phyloP scores from a whole-genome alignment of 192 early-diverging fungal species.

The Gonapodya sp. region DNA sequence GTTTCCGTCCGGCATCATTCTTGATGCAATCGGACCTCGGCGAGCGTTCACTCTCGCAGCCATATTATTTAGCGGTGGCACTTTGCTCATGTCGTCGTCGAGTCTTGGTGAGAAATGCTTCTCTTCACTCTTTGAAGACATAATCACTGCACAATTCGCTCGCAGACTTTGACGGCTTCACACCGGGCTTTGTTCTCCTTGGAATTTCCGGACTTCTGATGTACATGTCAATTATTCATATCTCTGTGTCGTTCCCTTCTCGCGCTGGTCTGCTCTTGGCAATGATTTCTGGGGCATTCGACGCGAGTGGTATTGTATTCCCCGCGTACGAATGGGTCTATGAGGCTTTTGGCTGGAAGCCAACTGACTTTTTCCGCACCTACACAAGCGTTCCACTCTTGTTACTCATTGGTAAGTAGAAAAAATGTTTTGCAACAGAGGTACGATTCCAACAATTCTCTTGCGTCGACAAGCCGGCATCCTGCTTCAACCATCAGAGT shows the following conservation, averaged over 20 bases:
- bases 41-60: background rate
- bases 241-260: background rate
- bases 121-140: background rate
- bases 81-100: background rate
- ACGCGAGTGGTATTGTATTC: background rate
- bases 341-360: background rate
- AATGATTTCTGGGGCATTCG: background rate
- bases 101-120: background rate
- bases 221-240: background rate
- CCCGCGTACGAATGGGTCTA: background rate
- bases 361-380: background rate
- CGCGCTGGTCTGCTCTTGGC: background rate
- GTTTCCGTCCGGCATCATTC: background rate
- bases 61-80: background rate
- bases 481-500: background rate
- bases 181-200: background rate
- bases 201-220: background rate
- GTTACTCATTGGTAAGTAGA: background rate
- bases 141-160: background rate
- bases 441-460: background rate
- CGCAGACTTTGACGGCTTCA: background rate
- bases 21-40: background rate
- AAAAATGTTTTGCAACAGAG: background rate
- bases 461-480: background rate
- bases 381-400: background rate